Evolutionary conservation across 139 green algal species (phyloP).

Genomic region (Ostreobium quekettii): DNA sequence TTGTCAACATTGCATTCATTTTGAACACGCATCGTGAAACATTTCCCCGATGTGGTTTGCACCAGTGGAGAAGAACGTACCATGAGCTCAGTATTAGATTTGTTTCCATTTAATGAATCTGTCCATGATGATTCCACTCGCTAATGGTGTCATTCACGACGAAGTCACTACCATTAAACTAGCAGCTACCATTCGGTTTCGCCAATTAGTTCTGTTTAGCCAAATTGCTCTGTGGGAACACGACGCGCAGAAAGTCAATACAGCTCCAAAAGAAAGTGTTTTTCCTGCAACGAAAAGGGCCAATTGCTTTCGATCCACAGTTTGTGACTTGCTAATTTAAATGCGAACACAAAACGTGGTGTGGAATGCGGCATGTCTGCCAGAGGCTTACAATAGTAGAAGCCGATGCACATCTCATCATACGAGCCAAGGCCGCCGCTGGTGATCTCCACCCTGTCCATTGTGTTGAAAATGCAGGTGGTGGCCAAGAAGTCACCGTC

Average conservation of each 20-base stretch:
- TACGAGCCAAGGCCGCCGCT: not conserved
- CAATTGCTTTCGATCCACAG: not conserved
- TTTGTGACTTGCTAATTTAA: not conserved
- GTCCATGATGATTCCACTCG: no score
- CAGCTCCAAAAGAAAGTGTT: not conserved
- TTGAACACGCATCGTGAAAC: no score
- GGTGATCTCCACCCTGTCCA: not conserved
- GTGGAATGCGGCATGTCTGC: not conserved
- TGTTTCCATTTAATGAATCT: no score
- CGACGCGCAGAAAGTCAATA: not conserved
- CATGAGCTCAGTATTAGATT: not conserved
- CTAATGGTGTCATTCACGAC: not conserved
- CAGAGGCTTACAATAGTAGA: not conserved
- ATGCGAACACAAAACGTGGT: not conserved
- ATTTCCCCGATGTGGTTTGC: no score
- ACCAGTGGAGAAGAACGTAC: not conserved
- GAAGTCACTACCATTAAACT: not conserved
- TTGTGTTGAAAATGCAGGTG: not conserved
- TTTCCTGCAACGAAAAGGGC: not conserved
- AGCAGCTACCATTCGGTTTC: not conserved
- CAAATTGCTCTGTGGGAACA: not conserved
- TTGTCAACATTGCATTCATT: no score
- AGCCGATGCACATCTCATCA: conserved; percentile 1
- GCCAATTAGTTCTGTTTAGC: no score
- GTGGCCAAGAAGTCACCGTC: no score